phyloP scores from a whole-genome alignment of 768 basidiomycete genomes.

The Suillus occidentalis region DNA sequence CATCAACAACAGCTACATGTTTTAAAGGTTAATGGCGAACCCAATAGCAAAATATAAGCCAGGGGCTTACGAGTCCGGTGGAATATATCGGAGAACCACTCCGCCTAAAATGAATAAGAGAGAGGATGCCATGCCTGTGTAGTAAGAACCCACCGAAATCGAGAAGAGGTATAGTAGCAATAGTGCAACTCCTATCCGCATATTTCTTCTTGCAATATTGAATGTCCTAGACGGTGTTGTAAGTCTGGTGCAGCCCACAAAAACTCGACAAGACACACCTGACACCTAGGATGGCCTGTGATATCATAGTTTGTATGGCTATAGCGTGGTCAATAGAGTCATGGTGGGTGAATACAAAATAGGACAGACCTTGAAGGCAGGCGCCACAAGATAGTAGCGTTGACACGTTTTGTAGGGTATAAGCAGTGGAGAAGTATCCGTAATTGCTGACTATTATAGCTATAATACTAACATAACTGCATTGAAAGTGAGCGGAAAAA shows the following conservation, averaged over 20 bases:
- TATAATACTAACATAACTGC: constrained; percentile 42
- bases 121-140: neutral
- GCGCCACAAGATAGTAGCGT: constrained; percentile 50
- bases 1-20: constrained; percentile 18
- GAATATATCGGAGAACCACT: constrained; percentile 59
- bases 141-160: constrained; percentile 39
- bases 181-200: constrained; percentile 40
- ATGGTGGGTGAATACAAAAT: too few relatives aligned
- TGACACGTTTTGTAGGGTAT: constrained; percentile 48
- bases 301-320: constrained; percentile 66
- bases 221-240: constrained; percentile 42
- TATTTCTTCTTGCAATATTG: constrained; percentile 54
- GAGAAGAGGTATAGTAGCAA: constrained; percentile 40
- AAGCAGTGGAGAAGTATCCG: constrained; percentile 55
- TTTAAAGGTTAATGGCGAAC: constrained; percentile 13
- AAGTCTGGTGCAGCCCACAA: neutral
- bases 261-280: constrained; percentile 37
- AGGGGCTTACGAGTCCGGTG: constrained; percentile 48
- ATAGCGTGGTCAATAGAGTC: neutral
- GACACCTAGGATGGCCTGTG: constrained; percentile 63
- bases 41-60: constrained; percentile 7
- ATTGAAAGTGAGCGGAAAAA: neutral
- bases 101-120: constrained; percentile 37
- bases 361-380: constrained; percentile 54
- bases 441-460: constrained; percentile 52